These are phyloP conservation scores for Microthlaspi erraticum DNA, from an alignment of 345 rosid genomes.

Conservation along the genomic window DNA sequence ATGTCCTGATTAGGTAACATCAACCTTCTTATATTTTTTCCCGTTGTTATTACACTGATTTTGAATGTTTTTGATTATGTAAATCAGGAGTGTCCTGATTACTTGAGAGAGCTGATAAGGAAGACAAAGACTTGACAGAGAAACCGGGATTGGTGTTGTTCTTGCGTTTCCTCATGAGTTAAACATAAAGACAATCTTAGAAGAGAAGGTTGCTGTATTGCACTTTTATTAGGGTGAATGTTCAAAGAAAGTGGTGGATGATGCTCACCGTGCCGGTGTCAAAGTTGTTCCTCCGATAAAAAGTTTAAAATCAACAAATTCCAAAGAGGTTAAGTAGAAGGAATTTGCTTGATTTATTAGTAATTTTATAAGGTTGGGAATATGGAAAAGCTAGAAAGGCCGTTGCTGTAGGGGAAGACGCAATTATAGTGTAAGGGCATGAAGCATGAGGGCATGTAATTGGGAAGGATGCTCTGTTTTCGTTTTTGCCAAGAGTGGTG, in stretches of 20 bases:
- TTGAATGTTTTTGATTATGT: not conserved
- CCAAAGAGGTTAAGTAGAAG: not conserved
- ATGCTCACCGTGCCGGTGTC: too few species aligned
- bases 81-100: conserved; percentile 72
- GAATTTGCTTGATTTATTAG: not conserved
- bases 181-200: conserved; percentile 66
- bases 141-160: conserved; percentile 76
- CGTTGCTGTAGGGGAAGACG: conserved; percentile 69
- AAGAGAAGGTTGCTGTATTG: conserved; percentile 73
- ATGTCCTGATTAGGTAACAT: conserved; percentile 80
- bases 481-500: conserved; percentile 77
- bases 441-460: conserved; percentile 94
- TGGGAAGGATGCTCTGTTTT: conserved; percentile 77
- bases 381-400: conserved; percentile 65
- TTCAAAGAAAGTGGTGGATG: conserved; percentile 62
- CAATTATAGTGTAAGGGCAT: conserved; percentile 82
- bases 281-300: conserved; percentile 86
- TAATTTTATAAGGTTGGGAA: conserved; percentile 61
- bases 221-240: conserved; percentile 88
- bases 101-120: conserved; percentile 64
- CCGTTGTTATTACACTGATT: not conserved
- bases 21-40: not conserved
- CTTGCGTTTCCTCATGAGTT: conserved; percentile 81
- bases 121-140: conserved; percentile 70
- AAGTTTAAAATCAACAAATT: conserved; percentile 32